Base-by-base conservation (phyloP, 169 alveolate species). In the Neospora caninum region DNA sequence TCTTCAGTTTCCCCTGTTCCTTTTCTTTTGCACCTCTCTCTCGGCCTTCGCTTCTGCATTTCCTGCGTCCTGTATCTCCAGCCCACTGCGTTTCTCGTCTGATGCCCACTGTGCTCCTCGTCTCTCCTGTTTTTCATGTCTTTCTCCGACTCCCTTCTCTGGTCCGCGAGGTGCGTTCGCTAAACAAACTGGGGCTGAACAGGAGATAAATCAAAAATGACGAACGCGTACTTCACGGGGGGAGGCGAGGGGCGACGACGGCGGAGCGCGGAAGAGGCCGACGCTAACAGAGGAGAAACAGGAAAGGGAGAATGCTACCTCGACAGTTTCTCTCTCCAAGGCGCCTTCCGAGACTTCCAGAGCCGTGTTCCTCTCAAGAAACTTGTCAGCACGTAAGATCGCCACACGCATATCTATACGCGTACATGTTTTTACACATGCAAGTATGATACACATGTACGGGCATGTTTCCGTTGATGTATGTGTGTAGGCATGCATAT, bases 291-390 rank as follows among this genome's bases (percentile, higher is more conserved):
- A 64, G n/a, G 16, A 6, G 31, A 64, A 27, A 29, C 73, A 64
- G 73, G 73, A 64, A 7, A 64, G 31, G 73, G 73, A 7, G 73
- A 64, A 27, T 64, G 73, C 73, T 64, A 64, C 31, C 73, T 64
- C 34, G 73, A 64, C 25, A 64, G 73, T 27, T 7, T 64, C 73
- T 64, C 34, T 22, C 73, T 64, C 73, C 73, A 64, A 27, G 73
- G 7, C 73, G 73, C 73, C 31, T 64, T 64, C n/a, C 73, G 73
- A 64, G 73, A 64, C 73, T 64, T 64, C 73, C 73, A 64, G 73
- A 64, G 73, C 73, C 73, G 73, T 27, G 73, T 64, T 29, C 73
- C 73, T 64, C n/a, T 64, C 25, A 64, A 64, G 73, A 64, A 64
- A 64, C 73, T 64, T 29, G 73, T 64, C 73, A 64, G 73, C 73